A percentile compares a stretch with the other conserved stretches of the same genome.
phyloP scores from a whole-genome alignment of 139 green algal genomes.

The Micromonas commoda region DNA sequence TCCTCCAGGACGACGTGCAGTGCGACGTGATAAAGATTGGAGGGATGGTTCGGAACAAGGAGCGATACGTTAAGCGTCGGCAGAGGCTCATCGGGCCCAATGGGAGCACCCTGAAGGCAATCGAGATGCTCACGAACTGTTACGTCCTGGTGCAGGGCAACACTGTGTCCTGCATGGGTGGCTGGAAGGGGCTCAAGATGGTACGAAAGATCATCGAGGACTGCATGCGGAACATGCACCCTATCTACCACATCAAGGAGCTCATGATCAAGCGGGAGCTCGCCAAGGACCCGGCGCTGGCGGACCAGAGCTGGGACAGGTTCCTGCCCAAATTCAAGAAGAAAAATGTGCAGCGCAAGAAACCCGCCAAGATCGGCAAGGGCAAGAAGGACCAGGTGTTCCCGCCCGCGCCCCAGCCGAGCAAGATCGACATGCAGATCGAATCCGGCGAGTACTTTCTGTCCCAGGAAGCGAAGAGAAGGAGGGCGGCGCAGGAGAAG shows the following conservation, averaged over 20 bases:
- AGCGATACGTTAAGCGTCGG: slow-evolving; percentile 89
- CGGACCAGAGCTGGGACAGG: slow-evolving; percentile 89
- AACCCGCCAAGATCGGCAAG: slow-evolving; percentile 59
- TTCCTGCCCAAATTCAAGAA: slow-evolving; percentile 99
- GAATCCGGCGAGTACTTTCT: slow-evolving; percentile 97
- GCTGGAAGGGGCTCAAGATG: slow-evolving; percentile 86
- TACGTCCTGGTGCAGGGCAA: slow-evolving; percentile 95
- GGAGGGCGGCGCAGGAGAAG: slow-evolving; percentile 38
- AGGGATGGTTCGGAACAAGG: slow-evolving; percentile 86
- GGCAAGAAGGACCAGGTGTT: slow-evolving; percentile 93
- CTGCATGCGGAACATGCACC: slow-evolving; percentile 95
- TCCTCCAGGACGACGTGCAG: slow-evolving; percentile 86
- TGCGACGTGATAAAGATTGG: slow-evolving; percentile 99
- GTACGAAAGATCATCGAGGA: slow-evolving; percentile 93
- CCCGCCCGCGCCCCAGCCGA: slow-evolving; percentile 56
- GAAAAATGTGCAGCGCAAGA: slow-evolving; percentile 92
- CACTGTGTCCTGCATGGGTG: slow-evolving; percentile 92
- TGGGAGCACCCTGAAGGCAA: slow-evolving; percentile 92
- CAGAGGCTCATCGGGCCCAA: slow-evolving; percentile 93
- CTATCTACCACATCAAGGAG: slow-evolving; percentile 97
- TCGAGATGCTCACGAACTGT: slow-evolving; percentile 95
- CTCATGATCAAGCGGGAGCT: slow-evolving; percentile 99
- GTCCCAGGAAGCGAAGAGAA: slow-evolving; percentile 46
- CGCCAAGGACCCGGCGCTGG: slow-evolving; percentile 82
- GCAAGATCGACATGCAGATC: slow-evolving; percentile 55